A percentile compares a stretch with the other conserved stretches of the same genome.
Conservation (phyloP, 2,329 filamentous ascomycete genomes). For the Whalleya microplaca region DNA sequence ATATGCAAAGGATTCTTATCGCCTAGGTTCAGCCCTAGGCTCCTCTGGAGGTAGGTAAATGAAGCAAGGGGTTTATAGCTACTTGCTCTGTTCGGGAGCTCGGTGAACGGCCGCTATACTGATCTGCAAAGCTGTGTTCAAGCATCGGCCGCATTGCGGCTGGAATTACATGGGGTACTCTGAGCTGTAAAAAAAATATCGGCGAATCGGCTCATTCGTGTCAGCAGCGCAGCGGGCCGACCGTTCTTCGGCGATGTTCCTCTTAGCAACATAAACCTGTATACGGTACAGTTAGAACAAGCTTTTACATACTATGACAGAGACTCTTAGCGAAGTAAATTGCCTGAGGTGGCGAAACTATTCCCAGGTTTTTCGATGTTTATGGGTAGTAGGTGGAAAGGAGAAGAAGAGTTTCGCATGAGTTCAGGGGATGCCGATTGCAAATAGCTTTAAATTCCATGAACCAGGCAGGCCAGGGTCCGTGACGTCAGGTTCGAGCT, state of each 20-base stretch:
- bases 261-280: background rate
- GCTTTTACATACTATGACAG: too few relatives aligned
- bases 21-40: conserved; percentile 29
- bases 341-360: too few relatives aligned
- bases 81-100: conserved; percentile 18
- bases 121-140: conserved; percentile 2
- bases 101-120: conserved; percentile 21
- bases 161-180: conserved; percentile 13
- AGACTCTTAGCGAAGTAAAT: too few relatives aligned
- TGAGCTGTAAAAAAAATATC: conserved; percentile 4
- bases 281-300: background rate
- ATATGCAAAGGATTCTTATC: conserved; percentile 19
- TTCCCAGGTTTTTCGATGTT: background rate
- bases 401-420: background rate
- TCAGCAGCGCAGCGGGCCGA: conserved; percentile 11
- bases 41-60: conserved; percentile 19
- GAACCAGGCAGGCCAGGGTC: background rate
- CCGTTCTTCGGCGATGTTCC: background rate
- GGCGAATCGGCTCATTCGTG: conserved; percentile 11
- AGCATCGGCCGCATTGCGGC: conserved; percentile 5
- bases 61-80: conserved; percentile 15
- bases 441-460: background rate
- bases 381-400: background rate
- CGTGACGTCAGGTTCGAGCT: background rate
- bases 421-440: background rate